These are phyloP conservation scores for Raphanus sativus DNA, from an alignment of 345 rosid species.

Conservation along the genomic window DNA sequence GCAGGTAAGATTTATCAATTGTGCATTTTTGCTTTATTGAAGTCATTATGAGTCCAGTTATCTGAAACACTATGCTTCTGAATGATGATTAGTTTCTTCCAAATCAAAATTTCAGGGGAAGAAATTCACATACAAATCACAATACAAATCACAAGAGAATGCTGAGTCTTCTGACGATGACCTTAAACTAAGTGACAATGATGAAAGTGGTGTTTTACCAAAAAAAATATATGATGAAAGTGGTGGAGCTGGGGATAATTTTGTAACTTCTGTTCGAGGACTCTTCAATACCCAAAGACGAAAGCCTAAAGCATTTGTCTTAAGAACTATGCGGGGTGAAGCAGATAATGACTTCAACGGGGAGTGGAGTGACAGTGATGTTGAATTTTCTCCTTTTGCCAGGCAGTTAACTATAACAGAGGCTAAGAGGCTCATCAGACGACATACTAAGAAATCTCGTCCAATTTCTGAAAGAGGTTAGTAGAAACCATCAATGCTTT, in stretches of 20 bases:
- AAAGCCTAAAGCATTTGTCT: constrained; percentile 80
- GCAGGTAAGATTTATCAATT: constrained; percentile 45
- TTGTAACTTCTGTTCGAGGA: constrained; percentile 84
- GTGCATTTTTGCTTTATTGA: no score
- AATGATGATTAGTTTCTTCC: not conserved
- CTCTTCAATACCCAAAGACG: constrained; percentile 89
- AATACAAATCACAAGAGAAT: constrained; percentile 55
- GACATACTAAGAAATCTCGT: constrained; percentile 83
- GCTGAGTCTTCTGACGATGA: constrained; percentile 67
- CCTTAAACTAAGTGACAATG: constrained; percentile 26
- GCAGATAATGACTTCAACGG: constrained; percentile 75
- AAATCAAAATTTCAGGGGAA: constrained; percentile 57
- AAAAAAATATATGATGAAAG: no score
- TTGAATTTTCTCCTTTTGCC: constrained; percentile 74
- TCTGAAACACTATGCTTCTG: not conserved
- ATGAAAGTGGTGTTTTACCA: constrained; percentile 36
- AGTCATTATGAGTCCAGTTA: not conserved
- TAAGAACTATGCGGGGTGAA: constrained; percentile 89
- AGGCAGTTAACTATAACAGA: constrained; percentile 84
- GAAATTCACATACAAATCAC: constrained; percentile 88
- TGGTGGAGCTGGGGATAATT: constrained; percentile 97
- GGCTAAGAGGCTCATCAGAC: constrained; percentile 81
- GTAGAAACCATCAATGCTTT: not conserved
- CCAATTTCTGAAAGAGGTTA: constrained; percentile 72
- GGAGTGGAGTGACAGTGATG: constrained; percentile 94